A percentile compares a stretch with the other conserved stretches of the same genome.
phyloP scores from a whole-genome alignment of 139 green algal species.

The Yamagishiella unicocca region DNA sequence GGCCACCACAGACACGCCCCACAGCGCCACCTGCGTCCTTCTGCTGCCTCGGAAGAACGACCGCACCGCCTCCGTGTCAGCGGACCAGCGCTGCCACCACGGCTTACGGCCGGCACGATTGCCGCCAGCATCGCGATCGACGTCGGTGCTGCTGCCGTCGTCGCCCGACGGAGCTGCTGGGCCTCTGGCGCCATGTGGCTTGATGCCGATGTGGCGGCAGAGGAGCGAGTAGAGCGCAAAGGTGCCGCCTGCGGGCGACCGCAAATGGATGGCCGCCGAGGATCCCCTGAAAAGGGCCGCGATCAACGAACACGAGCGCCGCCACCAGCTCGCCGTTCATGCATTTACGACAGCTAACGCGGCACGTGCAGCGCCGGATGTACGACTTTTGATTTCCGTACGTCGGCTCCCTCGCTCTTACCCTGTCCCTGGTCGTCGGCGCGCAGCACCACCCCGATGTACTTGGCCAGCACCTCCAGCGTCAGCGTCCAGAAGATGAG shows the following conservation, averaged over 20 bases:
- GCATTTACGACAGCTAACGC: no score
- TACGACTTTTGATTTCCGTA: neutral
- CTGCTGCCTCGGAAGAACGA: neutral
- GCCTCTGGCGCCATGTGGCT: conserved; percentile 39
- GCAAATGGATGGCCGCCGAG: no score
- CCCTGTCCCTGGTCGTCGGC: conserved; percentile 83
- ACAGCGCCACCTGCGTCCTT: conserved; percentile 7
- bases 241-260: conserved; percentile 76
- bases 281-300: no score
- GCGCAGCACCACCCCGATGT: conserved; percentile 73
- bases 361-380: neutral
- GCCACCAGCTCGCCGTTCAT: no score
- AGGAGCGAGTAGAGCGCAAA: conserved; percentile 84
- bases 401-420: conserved; percentile 10
- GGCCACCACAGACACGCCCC: conserved; percentile 28
- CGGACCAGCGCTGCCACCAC: conserved; percentile 1
- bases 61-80: neutral
- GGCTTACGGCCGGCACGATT: neutral
- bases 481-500: conserved; percentile 86
- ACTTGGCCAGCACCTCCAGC: conserved; percentile 70
- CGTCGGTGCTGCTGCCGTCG: neutral
- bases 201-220: conserved; percentile 61
- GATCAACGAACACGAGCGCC: no score
- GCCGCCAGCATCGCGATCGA: neutral
- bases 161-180: neutral